phyloP scores from a whole-genome alignment of 164 flowering plant species.

The Stephania japonica region DNA sequence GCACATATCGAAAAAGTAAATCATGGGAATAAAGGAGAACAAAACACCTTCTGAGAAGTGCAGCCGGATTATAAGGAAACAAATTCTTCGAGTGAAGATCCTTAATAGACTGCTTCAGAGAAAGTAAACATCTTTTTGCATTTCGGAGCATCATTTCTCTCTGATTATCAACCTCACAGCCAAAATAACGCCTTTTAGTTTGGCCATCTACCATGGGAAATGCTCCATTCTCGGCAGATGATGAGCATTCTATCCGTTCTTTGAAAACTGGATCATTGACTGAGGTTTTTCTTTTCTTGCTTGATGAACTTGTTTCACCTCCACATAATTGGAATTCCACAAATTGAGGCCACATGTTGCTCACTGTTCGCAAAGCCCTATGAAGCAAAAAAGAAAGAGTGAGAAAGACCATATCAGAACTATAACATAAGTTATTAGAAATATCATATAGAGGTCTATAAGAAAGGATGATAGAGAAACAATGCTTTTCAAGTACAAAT shows the following conservation, averaged over 20 bases:
- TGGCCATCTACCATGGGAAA: constrained; percentile 13
- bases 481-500: too few relatives aligned
- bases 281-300: constrained; percentile 47
- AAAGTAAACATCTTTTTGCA: constrained; percentile 63
- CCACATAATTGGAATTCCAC: constrained; percentile 32
- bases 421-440: not conserved
- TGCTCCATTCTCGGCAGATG: constrained; percentile 9
- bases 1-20: not conserved
- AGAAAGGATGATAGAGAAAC: not conserved
- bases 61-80: constrained; percentile 88
- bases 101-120: constrained; percentile 47
- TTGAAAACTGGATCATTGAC: constrained; percentile 14
- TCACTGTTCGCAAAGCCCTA: constrained; percentile 66
- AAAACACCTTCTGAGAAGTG: constrained; percentile 63
- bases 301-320: constrained; percentile 15
- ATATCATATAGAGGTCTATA: not conserved
- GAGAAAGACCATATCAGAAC: not conserved
- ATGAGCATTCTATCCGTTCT: constrained; percentile 13
- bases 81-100: constrained; percentile 59
- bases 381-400: not conserved
- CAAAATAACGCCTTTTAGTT: constrained; percentile 6
- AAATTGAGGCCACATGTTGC: constrained; percentile 49
- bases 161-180: constrained; percentile 1
- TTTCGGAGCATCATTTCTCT: constrained; percentile 27
- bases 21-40: not conserved